Base-by-base conservation (phyloP, 1,284 basidiomycete genomes). In the Cryptococcus maquisensis region DNA sequence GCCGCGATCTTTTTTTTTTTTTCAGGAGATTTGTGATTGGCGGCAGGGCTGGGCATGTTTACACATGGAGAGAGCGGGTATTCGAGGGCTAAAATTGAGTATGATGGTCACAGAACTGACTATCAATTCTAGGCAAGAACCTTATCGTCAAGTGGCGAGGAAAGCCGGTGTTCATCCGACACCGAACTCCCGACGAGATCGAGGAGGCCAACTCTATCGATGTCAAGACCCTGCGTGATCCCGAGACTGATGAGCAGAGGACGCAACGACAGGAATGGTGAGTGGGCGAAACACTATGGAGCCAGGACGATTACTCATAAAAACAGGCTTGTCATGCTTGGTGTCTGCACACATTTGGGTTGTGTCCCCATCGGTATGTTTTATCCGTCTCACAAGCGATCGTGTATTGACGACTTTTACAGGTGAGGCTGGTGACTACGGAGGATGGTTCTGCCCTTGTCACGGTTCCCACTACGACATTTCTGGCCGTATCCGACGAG, bases 91-190 rank as follows among this genome's bases (percentile, higher is more conserved):
- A 49, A 35, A 24, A 49, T 50, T 50, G 52, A 32, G 20, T 41
- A 37, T 20, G 24, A 26, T 49, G 28, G 36, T 48, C 10, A n/a
- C n/a, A 24, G 44, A 24, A n/a, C n/a, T 45, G 12, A 9, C 21
- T 45, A 4, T 24, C 1, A 18, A 28, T 45, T 36, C 12, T 43
- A 72, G 72, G 72, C 60, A 73, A 73, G 61, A 74, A 74, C 71
- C 89, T 90, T 67, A 87, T 96, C 77, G 90, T 96, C 81, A 96
- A 96, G 81, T 98, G 96, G 96, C 90, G 95, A 75, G 96, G 95
- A 76, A 99, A 98, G 84, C 96, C 96, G 65, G 95, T 99, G 57
- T 98, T 98, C 81, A 91, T 99, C 76, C 86, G 96, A 67, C 95
- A 99, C 82, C 86, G 96, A 70, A 99, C 96, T 24, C 74, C 82